Evolutionary conservation across 164 flowering plant genomes (phyloP).

Genomic region (Euptelea pleiosperma): DNA sequence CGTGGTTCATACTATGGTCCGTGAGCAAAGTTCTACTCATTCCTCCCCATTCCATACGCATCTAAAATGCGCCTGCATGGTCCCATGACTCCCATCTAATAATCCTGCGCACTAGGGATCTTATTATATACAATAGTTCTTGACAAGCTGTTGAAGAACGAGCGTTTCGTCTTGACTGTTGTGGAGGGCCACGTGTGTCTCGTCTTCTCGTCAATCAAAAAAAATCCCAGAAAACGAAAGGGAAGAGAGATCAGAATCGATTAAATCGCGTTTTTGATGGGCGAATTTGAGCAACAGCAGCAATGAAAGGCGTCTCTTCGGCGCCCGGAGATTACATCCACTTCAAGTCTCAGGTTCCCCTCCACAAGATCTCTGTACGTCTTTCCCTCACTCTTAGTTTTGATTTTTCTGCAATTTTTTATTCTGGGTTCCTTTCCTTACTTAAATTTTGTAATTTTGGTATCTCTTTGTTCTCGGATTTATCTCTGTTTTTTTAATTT

Average conservation of each 20-base stretch:
- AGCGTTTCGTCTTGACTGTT: too few relatives aligned
- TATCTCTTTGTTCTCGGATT: background rate
- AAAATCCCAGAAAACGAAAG: background rate
- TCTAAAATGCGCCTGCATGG: too few relatives aligned
- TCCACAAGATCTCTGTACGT: constrained; percentile 92
- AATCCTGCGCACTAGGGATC: too few relatives aligned
- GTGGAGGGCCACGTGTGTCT: constrained; percentile 1
- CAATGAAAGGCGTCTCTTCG: constrained; percentile 56
- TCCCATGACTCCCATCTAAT: too few relatives aligned
- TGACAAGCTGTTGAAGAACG: too few relatives aligned
- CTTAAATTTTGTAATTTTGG: constrained; percentile 7
- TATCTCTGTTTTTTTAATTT: background rate
- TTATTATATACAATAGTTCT: too few relatives aligned
- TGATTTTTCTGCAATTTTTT: background rate
- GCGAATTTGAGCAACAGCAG: constrained; percentile 9
- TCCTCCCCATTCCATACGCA: too few relatives aligned
- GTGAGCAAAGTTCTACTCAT: too few relatives aligned
- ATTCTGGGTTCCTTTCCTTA: background rate
- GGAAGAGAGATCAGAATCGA: background rate
- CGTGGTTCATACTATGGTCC: too few relatives aligned
- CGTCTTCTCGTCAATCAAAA: constrained; percentile 1
- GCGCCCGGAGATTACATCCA: constrained; percentile 94
- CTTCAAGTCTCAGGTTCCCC: constrained; percentile 99
- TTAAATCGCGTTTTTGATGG: constrained; percentile 16
- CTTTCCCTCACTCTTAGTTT: constrained; percentile 11